These are phyloP conservation scores for Fusarium sp. DNA, from an alignment of 2,329 filamentous ascomycete genomes.

Conservation along the genomic window DNA sequence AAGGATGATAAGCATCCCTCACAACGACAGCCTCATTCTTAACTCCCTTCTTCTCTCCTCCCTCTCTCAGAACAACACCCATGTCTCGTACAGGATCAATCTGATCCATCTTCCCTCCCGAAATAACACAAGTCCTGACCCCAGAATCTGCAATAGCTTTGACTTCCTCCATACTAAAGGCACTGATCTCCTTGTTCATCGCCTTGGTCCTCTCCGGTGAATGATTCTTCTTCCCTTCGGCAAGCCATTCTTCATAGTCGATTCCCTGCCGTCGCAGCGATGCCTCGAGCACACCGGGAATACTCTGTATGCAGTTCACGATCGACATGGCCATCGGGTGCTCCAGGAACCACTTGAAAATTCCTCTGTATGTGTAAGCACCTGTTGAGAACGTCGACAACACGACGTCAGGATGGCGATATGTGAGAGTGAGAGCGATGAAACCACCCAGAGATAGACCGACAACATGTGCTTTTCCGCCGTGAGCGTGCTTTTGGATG, in stretches of 20 bases:
- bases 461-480: slow-evolving; percentile 49
- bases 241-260: slow-evolving; percentile 16
- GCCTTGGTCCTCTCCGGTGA: not conserved
- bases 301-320: not conserved
- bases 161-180: not conserved
- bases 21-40: slow-evolving; percentile 18
- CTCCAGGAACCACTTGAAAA: slow-evolving; percentile 19
- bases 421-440: not conserved
- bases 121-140: slow-evolving; percentile 13
- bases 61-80: not conserved
- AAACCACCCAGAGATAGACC: slow-evolving; percentile 47
- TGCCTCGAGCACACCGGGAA: not conserved
- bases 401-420: not conserved
- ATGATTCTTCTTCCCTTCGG: slow-evolving; percentile 1
- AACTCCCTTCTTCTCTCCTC: not conserved
- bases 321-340: slow-evolving; percentile 3
- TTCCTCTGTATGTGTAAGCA: slow-evolving; percentile 2
- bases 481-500: slow-evolving; percentile 46
- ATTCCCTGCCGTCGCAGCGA: slow-evolving; percentile 9
- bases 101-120: slow-evolving; percentile 26
- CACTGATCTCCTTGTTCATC: not conserved
- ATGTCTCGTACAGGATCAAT: slow-evolving; percentile 3
- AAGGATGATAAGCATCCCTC: slow-evolving; percentile 17
- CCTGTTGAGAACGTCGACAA: slow-evolving; percentile 12
- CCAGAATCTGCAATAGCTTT: slow-evolving; percentile 6